phyloP scores from a whole-genome alignment of 208 protist species.

The Jaenimonas drosophilae region DNA sequence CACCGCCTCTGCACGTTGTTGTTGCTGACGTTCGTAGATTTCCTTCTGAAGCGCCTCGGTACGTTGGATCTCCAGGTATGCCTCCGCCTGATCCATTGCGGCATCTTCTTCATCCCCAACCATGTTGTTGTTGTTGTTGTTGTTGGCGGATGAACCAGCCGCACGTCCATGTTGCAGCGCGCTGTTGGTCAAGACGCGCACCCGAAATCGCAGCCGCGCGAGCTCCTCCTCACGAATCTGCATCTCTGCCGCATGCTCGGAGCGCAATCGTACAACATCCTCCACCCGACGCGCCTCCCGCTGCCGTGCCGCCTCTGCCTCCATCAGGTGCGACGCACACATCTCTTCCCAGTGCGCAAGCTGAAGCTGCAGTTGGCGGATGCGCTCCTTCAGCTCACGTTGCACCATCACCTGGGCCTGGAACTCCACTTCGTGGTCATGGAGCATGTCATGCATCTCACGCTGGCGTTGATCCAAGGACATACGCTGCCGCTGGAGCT shows the following conservation, averaged over 20 bases:
- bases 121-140: not conserved
- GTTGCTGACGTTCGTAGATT: too few relatives aligned
- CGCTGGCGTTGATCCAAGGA: conserved; percentile 45
- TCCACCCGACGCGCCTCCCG: conserved; percentile 59
- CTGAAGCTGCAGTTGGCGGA: conserved; percentile 34
- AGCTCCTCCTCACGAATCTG: conserved; percentile 75
- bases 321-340: conserved; percentile 49
- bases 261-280: conserved; percentile 55
- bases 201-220: conserved; percentile 47
- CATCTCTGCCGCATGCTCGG: conserved; percentile 68
- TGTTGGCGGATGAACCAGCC: too few relatives aligned
- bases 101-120: too few relatives aligned
- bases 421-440: conserved; percentile 28
- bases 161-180: too few relatives aligned
- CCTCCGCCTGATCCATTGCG: too few relatives aligned
- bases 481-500: conserved; percentile 50
- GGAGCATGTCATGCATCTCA: conserved; percentile 19
- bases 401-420: conserved; percentile 6
- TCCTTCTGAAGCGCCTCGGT: too few relatives aligned
- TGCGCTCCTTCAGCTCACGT: conserved; percentile 31
- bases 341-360: conserved; percentile 69
- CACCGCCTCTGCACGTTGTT: too few relatives aligned
- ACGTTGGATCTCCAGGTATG: too few relatives aligned
- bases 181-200: conserved; percentile 24
- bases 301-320: conserved; percentile 47